These are phyloP conservation scores for Purpureocillium takamizusanense DNA, from an alignment of 2,329 filamentous ascomycete genomes.

Conservation along the genomic window DNA sequence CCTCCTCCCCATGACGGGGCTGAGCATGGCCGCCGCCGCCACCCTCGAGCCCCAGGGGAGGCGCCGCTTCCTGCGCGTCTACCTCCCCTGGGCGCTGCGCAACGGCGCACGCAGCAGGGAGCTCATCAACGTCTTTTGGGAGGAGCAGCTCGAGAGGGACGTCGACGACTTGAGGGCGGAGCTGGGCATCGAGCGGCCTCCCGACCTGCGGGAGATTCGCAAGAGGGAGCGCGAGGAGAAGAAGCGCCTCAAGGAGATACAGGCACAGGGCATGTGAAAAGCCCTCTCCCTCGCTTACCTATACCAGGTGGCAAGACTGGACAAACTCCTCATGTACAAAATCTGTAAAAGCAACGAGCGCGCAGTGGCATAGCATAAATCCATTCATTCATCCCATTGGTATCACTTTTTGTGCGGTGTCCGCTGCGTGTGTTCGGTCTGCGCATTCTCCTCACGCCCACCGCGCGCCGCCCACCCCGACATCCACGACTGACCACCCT, in stretches of 20 bases:
- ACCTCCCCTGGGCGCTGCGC: slow-evolving; percentile 82
- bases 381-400: background rate
- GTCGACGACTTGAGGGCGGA: slow-evolving; percentile 65
- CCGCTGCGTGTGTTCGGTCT: too few relatives aligned
- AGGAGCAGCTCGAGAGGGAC: slow-evolving; percentile 81
- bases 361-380: background rate
- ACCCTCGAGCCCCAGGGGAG: slow-evolving; percentile 79
- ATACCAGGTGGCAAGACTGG: too few relatives aligned
- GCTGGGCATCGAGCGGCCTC: slow-evolving; percentile 79
- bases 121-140: slow-evolving; percentile 96
- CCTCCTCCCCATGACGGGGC: slow-evolving; percentile 84
- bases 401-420: background rate
- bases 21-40: slow-evolving; percentile 77
- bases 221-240: slow-evolving; percentile 60
- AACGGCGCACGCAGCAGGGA: slow-evolving; percentile 73
- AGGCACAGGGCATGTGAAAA: slow-evolving; percentile 9
- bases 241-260: slow-evolving; percentile 48
- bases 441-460: background rate
- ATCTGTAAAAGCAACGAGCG: background rate
- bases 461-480: background rate
- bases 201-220: slow-evolving; percentile 73
- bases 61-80: slow-evolving; percentile 60
- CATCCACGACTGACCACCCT: too few relatives aligned
- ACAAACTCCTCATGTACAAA: background rate
- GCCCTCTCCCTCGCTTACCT: background rate